Evolutionary conservation across 176 grass and related monocot species (phyloP), one percentile per base, ranked within the genome.

Genomic region (Urochloa ruziziensis): DNA sequence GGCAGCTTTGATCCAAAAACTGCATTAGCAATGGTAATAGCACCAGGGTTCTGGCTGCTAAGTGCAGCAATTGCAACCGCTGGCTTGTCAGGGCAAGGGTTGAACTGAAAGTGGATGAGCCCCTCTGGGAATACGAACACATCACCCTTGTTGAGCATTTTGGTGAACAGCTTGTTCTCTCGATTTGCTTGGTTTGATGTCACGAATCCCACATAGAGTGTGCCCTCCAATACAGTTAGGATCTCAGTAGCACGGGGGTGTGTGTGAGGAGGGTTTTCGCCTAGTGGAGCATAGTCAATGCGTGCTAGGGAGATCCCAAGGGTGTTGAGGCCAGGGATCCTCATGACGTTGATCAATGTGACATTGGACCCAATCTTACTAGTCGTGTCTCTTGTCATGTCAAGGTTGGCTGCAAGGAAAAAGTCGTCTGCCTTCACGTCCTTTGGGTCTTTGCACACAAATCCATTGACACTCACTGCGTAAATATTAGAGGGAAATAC

Each of bases 391-490:
- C 66, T 51, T 10, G 83, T 64, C 36, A 16, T 51, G 75, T 79
- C 83, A 4, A 85, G 32, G 10, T 62, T 39, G n/a, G 65, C 66
- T 2, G 39, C 74, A 0, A 35, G 21, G 40, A 79, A 85, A 40
- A 85, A 85, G 53, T 85, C 83, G 0, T 69, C 51, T 0, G 36
- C 27, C 1, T 36, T 77, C 12, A 84, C 47, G 0, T 16, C 61
- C 47, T 17, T 84, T 10, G 48, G 17, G 7, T 84, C 49, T 37
- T 77, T 84, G 62, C 82, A 84, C 17, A 42, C 25, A 1, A 84
- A 84, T 5, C 82, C 82, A 68, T 84, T 84, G 11, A 76, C 82
- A 37, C 30, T 43, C 40, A 84, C 70, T 75, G 59, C 32, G n/a
- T n/a, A n/a, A n/a, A n/a, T n/a, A 29, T n/a, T 35, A 15, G 39